phyloP scores from a whole-genome alignment of 2,329 filamentous ascomycete species.

The Aureobasidium leucospermi region DNA sequence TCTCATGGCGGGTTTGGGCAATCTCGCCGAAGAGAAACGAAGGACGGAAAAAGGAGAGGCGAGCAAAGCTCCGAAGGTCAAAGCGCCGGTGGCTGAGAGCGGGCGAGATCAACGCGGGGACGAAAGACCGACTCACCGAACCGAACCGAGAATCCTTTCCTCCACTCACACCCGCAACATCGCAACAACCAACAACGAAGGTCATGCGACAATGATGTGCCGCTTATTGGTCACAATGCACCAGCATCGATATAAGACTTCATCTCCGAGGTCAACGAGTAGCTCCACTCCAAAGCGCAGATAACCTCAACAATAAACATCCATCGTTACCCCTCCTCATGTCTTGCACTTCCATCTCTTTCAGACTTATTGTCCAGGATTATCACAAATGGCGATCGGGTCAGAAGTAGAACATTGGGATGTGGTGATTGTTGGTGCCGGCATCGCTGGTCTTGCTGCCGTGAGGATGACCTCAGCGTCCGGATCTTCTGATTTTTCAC shows the following conservation, averaged over 20 bases:
- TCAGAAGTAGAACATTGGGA: constrained; percentile 14
- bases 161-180: background rate
- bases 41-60: background rate
- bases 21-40: too few relatives aligned
- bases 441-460: constrained; percentile 20
- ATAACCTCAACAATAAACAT: background rate
- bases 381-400: constrained; percentile 12
- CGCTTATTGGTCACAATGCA: background rate
- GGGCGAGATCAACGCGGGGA: background rate
- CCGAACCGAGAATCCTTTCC: background rate
- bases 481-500: background rate
- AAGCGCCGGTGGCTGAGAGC: background rate
- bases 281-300: background rate
- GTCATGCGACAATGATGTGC: background rate
- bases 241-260: background rate
- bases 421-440: constrained; percentile 19
- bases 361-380: constrained; percentile 12
- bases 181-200: background rate
- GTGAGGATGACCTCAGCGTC: constrained; percentile 1
- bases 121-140: background rate
- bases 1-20: too few relatives aligned
- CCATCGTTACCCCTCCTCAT: background rate
- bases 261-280: background rate
- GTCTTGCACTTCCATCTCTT: constrained; percentile 11
- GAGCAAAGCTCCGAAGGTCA: background rate